Evolutionary conservation across 2,329 filamentous ascomycete genomes (phyloP).

Genomic region (Fusarium annulatum): DNA sequence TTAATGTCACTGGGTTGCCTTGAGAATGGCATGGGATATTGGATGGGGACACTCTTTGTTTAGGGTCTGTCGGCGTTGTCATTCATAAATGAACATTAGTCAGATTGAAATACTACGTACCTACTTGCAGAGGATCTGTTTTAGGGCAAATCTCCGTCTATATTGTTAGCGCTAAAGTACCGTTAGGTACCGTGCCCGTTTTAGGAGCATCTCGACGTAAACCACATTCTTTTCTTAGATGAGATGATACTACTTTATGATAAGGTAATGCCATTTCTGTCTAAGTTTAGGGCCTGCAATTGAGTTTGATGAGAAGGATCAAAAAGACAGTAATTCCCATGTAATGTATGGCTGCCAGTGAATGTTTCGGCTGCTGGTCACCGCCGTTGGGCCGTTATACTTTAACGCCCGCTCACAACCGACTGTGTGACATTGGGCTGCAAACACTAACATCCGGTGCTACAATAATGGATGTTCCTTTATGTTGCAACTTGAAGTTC

Average conservation of each 20-base stretch:
- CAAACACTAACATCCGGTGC: background rate
- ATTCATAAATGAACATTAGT: background rate
- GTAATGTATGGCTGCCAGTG: fast-evolving
- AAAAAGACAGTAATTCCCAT: fast-evolving
- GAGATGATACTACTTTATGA: background rate
- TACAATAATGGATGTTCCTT: background rate
- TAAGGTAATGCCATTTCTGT: fast-evolving
- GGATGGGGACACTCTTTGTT: background rate
- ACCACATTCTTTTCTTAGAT: background rate
- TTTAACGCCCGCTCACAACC: background rate
- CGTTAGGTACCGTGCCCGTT: fast-evolving
- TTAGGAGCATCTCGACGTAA: background rate
- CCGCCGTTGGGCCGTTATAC: background rate
- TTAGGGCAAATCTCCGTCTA: fast-evolving
- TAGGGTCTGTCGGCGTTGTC: background rate
- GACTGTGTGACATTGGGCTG: background rate
- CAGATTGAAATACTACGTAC: fast-evolving
- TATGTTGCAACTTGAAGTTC: no score
- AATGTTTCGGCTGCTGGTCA: background rate
- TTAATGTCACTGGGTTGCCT: background rate
- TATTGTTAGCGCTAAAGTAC: fast-evolving
- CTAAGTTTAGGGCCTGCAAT: fast-evolving
- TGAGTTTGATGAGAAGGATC: fast-evolving
- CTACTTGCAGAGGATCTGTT: fast-evolving
- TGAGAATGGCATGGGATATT: background rate